Evolutionary conservation across 495 filamentous ascomycete species (phyloP).

Genomic region (Venustampulla echinocandica): DNA sequence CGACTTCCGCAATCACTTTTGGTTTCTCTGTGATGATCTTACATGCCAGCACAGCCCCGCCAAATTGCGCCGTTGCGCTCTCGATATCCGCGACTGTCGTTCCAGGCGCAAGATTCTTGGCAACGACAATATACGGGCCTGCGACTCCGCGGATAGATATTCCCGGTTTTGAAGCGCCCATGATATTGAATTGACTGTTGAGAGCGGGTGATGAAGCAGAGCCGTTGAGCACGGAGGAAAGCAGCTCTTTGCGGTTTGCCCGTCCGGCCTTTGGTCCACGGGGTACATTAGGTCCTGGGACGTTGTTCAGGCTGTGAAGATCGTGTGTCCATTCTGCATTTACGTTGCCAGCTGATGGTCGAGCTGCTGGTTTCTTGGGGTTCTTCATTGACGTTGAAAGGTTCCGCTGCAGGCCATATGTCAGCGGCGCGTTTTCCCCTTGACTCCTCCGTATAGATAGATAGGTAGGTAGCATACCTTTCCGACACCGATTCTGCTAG

Average conservation of each 20-base stretch:
- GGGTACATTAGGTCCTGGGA: slow-evolving; percentile 22
- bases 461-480: no score
- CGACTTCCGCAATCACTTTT: slow-evolving; percentile 77
- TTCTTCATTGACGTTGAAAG: slow-evolving; percentile 33
- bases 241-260: slow-evolving; percentile 24
- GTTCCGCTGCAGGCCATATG: slow-evolving; percentile 32
- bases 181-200: slow-evolving; percentile 25
- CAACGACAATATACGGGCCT: slow-evolving; percentile 74
- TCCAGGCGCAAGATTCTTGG: slow-evolving; percentile 82
- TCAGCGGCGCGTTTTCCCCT: no score
- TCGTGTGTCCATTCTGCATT: slow-evolving; percentile 53
- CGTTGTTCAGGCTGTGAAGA: slow-evolving; percentile 33
- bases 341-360: slow-evolving; percentile 33
- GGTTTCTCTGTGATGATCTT: slow-evolving; percentile 60
- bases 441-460: no score
- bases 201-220: slow-evolving; percentile 26
- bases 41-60: slow-evolving; percentile 64
- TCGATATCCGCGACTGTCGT: slow-evolving; percentile 94
- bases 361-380: slow-evolving; percentile 29
- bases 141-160: slow-evolving; percentile 74
- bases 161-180: slow-evolving; percentile 31
- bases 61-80: slow-evolving; percentile 65
- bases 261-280: slow-evolving; percentile 22
- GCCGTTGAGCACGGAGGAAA: slow-evolving; percentile 28
- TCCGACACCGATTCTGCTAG: slow-evolving; percentile 50